Base-by-base conservation (phyloP, 192 early-diverging fungal genomes). In the Rhizoclosmatium globosum region DNA sequence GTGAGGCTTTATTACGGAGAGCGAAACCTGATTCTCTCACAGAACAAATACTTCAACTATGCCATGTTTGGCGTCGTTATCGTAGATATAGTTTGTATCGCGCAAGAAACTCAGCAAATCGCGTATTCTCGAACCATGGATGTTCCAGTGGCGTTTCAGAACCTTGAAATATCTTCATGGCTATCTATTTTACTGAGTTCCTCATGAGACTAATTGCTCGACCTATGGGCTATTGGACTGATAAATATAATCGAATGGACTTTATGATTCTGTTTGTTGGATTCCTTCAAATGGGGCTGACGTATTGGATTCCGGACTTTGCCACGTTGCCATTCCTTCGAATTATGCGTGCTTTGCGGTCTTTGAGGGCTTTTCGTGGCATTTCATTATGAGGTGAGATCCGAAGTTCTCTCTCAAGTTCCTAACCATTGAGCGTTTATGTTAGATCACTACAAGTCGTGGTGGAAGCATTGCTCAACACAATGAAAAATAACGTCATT, bases 391-490 rank as follows among this genome's bases (percentile, higher is more conserved):
- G 47, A 23, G 75, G 66, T 68, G 31, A 60, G 38, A 11, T 23
- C 47, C 60, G 3, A 31, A 17, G 50, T 73, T 73, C 31, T 47
- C 21, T 64, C 57, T 31, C 4, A 41, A 11, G 76, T 64, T 68
- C 7, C 53, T 77, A 53, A 13, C 17, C 17, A 13, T 53, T 21
- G 11, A 13, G 41, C 1, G 39, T 68, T 19, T 7, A 2, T n/a
- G 6, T 39, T 41, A 83, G 82, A 69, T n/a, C 73, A 44, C 75
- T 88, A 6, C 77, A 88, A 68, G 77, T 88, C 44, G 83, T 88
- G 46, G 83, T 88, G 3, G 68, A 83, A 59, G 84, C 87, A 0
- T 76, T 88, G 7, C 2, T 85, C 7, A 76, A 81, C 47, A 88
- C 87, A 1, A 56, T 88, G 47, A 57, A 64, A 17, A 78, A 74